Conservation (phyloP, 768 basidiomycete genomes). For the Cystofilobasidium ferigula region DNA sequence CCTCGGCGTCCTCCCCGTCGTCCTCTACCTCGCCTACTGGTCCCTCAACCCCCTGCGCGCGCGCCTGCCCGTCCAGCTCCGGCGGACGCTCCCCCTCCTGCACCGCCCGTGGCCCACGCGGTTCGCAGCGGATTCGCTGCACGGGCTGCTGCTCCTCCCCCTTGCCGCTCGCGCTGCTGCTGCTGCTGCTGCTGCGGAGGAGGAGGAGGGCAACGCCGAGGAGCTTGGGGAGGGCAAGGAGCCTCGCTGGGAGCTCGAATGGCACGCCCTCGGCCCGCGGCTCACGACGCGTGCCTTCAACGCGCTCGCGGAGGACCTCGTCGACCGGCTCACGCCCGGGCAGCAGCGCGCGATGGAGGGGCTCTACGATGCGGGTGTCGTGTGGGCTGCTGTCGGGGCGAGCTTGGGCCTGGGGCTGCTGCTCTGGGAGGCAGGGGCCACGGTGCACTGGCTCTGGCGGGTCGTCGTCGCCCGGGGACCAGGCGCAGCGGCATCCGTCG, state of each 20-base stretch:
- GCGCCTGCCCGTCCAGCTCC: background rate
- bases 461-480: background rate
- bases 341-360: background rate
- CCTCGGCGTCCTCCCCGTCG: too few species aligned
- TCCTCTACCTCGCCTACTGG: background rate
- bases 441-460: background rate
- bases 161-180: background rate
- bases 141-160: background rate
- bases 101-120: background rate
- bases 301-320: background rate
- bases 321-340: background rate
- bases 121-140: background rate
- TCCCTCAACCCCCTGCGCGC: background rate
- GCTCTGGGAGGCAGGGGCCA: conserved; percentile 3
- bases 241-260: background rate
- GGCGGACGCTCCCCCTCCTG: background rate
- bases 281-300: conserved; percentile 13
- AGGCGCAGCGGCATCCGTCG: too few species aligned
- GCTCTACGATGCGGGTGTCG: conserved; percentile 10
- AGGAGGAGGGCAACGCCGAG: background rate
- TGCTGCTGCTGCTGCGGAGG: background rate
- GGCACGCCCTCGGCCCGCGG: background rate
- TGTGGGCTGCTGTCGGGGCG: conserved; percentile 1
- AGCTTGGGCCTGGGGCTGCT: background rate
- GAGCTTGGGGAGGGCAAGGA: conserved; percentile 12